Evolutionary conservation across 2,329 filamentous ascomycete species (phyloP).

Genomic region (Cladophialophora psammophila): DNA sequence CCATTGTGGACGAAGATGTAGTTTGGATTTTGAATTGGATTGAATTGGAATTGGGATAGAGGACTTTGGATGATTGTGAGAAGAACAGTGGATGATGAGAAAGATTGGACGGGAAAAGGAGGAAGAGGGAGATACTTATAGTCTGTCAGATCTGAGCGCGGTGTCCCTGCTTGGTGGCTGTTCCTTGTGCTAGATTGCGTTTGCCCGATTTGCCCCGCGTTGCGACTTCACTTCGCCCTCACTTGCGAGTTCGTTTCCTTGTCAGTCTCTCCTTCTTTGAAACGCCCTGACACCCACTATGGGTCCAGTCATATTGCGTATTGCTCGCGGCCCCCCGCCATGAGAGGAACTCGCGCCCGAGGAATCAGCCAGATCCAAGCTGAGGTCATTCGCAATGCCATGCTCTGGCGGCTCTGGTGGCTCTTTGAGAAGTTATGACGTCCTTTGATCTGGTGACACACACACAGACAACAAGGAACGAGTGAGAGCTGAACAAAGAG

Average conservation of each 20-base stretch:
- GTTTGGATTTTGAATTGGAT: constrained; percentile 25
- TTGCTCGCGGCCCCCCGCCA: neutral
- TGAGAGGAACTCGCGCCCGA: neutral
- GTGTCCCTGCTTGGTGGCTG: neutral
- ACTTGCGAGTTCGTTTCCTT: neutral
- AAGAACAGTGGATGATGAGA: constrained; percentile 19
- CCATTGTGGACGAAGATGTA: constrained; percentile 36
- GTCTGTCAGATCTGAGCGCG: neutral
- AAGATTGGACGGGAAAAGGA: constrained; percentile 12
- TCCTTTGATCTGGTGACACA: constrained; percentile 6
- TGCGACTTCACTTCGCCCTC: neutral
- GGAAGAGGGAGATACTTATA: constrained; percentile 33
- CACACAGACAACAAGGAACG: neutral
- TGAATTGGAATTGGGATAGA: constrained; percentile 20
- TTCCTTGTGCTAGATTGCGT: neutral
- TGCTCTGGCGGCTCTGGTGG: neutral
- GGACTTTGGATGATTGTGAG: constrained; percentile 12
- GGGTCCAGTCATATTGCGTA: neutral
- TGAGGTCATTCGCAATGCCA: neutral
- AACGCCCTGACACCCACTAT: neutral
- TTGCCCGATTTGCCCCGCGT: constrained; percentile 24
- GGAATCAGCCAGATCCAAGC: neutral
- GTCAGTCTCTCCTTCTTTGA: neutral
- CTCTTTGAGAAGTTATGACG: constrained; percentile 3
- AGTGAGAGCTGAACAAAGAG: neutral